phyloP scores from a whole-genome alignment of 2,329 filamentous ascomycete species.

The Pseudocercospora crystallina region DNA sequence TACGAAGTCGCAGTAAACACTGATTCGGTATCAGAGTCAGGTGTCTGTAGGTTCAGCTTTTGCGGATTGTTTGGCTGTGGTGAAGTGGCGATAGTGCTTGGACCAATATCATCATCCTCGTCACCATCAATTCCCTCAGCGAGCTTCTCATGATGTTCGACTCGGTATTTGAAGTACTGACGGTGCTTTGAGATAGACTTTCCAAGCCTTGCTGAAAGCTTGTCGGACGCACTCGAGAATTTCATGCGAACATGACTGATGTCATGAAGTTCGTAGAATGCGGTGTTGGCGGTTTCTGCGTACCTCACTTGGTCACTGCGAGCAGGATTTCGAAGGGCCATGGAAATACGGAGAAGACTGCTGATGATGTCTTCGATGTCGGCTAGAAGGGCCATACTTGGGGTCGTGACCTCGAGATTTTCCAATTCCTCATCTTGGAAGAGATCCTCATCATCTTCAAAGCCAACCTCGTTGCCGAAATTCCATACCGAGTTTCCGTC shows the following conservation, averaged over 20 bases:
- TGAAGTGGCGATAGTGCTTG: no score
- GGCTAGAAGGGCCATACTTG: conserved; percentile 7
- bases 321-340: conserved; percentile 36
- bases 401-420: neutral
- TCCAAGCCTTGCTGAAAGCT: conserved; percentile 32
- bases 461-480: no score
- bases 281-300: conserved; percentile 27
- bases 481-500: no score
- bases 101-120: no score
- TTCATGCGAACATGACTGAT: conserved; percentile 13
- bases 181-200: conserved; percentile 34
- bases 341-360: conserved; percentile 36
- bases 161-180: conserved; percentile 36
- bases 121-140: no score
- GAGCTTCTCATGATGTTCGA: conserved; percentile 34
- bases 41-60: no score
- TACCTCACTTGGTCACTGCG: conserved; percentile 31
- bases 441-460: neutral
- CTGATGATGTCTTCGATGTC: conserved; percentile 28
- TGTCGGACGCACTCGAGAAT: conserved; percentile 2
- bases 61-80: no score
- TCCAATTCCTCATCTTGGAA: neutral
- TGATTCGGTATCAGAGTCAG: neutral
- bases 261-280: conserved; percentile 5
- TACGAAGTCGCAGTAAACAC: neutral